Evolutionary conservation across 306 rosid species (phyloP), one percentile per base, ranked within the genome.

Genomic region (Trifolium repens): DNA sequence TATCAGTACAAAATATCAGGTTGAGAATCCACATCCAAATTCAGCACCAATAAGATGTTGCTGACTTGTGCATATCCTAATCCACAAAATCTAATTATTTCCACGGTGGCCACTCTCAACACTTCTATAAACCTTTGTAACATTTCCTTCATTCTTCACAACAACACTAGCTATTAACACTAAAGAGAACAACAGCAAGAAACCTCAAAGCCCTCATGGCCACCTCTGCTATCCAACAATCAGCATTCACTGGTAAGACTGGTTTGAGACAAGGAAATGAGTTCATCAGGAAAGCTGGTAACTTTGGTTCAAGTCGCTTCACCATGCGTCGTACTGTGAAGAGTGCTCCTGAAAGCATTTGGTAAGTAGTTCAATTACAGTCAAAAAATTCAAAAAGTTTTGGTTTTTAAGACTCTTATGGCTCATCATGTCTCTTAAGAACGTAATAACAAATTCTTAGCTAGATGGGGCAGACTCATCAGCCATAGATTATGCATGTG

Each of bases 311-410:
- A 17, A 86, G 92, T 76, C 97, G 96, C 79, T 9, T 79, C 50
- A 78, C 87, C 91, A 94, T 90, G 99, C 81, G 99, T 49, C 86
- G 98, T 14, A 94, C 96, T 0, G 89, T 94, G 35, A 91, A 74
- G 67, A 90, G 93, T 77, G 85, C 90, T 79, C 97, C 99, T 22
- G 91, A 89, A 46, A 94, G 99, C 91, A 94, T 94, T 5, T 93
- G 98, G 98, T 94, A 86, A 74, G 47, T 37, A 26, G 37, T 60
- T 76, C 34, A 71, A 34, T 16, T 39, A 34, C 39, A 80, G 40
- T 49, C 7, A 74, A 32, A n/a, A 27, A 15, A 65, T 16, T 14
- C 58, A 43, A 4, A 46, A 32, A 14, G 4, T 66, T 54, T 5
- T 72, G 43, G 24, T 17, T 57, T 79, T 43, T 24, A 73, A 67